phyloP scores from a whole-genome alignment of 1,284 basidiomycete genomes.

The Athelia sp. region DNA sequence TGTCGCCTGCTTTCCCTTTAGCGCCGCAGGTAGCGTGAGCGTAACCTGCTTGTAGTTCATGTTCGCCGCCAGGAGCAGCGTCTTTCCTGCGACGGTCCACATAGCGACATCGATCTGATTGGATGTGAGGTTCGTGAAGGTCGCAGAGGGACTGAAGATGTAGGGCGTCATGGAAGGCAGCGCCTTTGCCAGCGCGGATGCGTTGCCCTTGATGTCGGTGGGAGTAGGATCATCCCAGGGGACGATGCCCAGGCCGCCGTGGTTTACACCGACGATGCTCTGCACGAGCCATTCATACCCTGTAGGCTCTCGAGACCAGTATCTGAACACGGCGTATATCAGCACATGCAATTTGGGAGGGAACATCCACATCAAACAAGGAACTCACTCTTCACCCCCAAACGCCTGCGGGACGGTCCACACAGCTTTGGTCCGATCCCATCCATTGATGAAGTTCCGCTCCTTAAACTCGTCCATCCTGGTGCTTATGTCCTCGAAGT shows the following conservation, averaged over 20 bases:
- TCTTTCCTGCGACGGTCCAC: conserved; percentile 34
- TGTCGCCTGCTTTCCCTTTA: conserved; percentile 14
- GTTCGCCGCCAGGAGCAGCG: conserved; percentile 39
- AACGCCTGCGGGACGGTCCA: conserved; percentile 80
- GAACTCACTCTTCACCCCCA: conserved; percentile 50
- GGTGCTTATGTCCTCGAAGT: conserved; percentile 56
- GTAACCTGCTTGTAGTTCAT: conserved; percentile 28
- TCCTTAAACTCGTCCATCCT: conserved; percentile 60
- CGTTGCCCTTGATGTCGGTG: conserved; percentile 50
- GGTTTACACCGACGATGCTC: conserved; percentile 65
- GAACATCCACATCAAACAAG: not conserved
- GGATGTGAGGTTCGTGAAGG: conserved; percentile 29
- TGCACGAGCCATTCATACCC: conserved; percentile 66
- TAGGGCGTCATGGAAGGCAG: conserved; percentile 33
- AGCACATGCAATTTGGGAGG: conserved; percentile 2
- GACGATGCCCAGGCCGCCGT: conserved; percentile 42
- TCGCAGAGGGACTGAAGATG: conserved; percentile 31
- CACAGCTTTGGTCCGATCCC: conserved; percentile 57
- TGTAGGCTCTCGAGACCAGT: conserved; percentile 63
- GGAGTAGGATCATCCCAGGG: conserved; percentile 68
- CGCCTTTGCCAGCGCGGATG: conserved; percentile 47
- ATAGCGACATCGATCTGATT: conserved; percentile 36
- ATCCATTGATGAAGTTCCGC: conserved; percentile 55
- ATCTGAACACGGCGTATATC: too few species aligned
- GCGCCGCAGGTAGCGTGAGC: conserved; percentile 19